phyloP scores from a whole-genome alignment of 495 filamentous ascomycete species.

The Cudoniella acicularis region DNA sequence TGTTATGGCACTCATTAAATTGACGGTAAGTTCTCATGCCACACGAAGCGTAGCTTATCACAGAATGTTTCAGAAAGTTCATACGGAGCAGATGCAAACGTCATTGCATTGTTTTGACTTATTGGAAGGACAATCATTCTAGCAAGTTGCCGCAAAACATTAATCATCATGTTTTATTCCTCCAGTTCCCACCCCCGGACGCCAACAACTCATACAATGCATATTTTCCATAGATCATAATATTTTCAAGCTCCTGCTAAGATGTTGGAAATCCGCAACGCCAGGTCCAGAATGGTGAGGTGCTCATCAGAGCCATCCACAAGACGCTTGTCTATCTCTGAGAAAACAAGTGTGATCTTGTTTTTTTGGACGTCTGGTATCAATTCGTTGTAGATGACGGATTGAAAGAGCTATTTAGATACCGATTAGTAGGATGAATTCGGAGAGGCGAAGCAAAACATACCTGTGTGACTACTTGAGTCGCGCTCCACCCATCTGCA shows the following conservation, averaged over 20 bases:
- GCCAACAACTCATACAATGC: not conserved
- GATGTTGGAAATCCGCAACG: conserved; percentile 74
- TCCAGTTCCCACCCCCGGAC: not conserved
- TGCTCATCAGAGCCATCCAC: conserved; percentile 99
- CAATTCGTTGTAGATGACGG: conserved; percentile 76
- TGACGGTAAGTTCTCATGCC: not conserved
- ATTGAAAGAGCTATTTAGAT: conserved; percentile 74
- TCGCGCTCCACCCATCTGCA: conserved; percentile 97
- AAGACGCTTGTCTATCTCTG: conserved; percentile 87
- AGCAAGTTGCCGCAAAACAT: too few relatives aligned
- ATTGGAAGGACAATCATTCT: too few relatives aligned
- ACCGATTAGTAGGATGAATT: not conserved
- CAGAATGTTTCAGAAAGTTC: too few relatives aligned
- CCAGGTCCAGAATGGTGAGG: conserved; percentile 79
- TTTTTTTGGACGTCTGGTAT: conserved; percentile 84
- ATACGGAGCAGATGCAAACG: too few relatives aligned
- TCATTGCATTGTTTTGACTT: not conserved
- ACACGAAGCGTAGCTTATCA: too few relatives aligned
- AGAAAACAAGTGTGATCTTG: conserved; percentile 84
- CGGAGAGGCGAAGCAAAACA: conserved; percentile 9
- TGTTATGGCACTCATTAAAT: too few relatives aligned
- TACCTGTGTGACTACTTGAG: conserved; percentile 78
- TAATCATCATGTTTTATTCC: not conserved
- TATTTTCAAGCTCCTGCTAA: conserved; percentile 40
- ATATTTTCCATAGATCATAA: not conserved